phyloP scores from a whole-genome alignment of 2,329 filamentous ascomycete genomes.

The Cryoendolithus antarcticus region DNA sequence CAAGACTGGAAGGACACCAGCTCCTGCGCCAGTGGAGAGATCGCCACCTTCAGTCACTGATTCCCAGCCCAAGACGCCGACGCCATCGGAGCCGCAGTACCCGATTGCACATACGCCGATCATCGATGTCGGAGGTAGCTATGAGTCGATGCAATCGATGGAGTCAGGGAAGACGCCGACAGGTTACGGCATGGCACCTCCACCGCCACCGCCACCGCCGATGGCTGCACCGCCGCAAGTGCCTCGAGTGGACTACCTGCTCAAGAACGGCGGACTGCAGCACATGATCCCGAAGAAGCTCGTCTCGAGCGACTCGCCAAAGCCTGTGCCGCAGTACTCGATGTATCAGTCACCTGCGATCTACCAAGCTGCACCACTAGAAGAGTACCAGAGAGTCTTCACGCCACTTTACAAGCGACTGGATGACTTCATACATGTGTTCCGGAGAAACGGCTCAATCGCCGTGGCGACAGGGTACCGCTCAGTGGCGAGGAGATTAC shows the following conservation, averaged over 20 bases:
- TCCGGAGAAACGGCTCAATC: constrained; percentile 73
- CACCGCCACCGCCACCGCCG: constrained; percentile 67
- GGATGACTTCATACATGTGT: constrained; percentile 72
- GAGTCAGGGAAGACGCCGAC: constrained; percentile 5
- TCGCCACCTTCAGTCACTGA: constrained; percentile 30
- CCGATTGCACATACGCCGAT: constrained; percentile 27
- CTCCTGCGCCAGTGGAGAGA: constrained; percentile 24
- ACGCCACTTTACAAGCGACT: constrained; percentile 70
- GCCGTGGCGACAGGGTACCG: constrained; percentile 92
- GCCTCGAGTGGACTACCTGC: constrained; percentile 80
- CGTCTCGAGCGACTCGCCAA: constrained; percentile 47
- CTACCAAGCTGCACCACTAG: constrained; percentile 21
- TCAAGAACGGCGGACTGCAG: constrained; percentile 74
- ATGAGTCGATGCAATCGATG: constrained; percentile 4
- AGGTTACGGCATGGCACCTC: constrained; percentile 32
- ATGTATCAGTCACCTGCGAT: constrained; percentile 43
- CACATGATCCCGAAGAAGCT: constrained; percentile 62
- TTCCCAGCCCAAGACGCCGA: constrained; percentile 35
- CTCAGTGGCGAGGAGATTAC: constrained; percentile 77
- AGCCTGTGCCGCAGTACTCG: constrained; percentile 47
- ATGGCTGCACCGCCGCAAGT: constrained; percentile 51
- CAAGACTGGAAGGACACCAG: constrained; percentile 18
- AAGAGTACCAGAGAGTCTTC: constrained; percentile 48
- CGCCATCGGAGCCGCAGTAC: constrained; percentile 25
- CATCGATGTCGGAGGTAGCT: constrained; percentile 28